Percentiles rank a stretch among this genome's conserved stretches.
These are phyloP conservation scores for Solanum pennellii DNA, from an alignment of 257 asterid species.

Conservation along the genomic window DNA sequence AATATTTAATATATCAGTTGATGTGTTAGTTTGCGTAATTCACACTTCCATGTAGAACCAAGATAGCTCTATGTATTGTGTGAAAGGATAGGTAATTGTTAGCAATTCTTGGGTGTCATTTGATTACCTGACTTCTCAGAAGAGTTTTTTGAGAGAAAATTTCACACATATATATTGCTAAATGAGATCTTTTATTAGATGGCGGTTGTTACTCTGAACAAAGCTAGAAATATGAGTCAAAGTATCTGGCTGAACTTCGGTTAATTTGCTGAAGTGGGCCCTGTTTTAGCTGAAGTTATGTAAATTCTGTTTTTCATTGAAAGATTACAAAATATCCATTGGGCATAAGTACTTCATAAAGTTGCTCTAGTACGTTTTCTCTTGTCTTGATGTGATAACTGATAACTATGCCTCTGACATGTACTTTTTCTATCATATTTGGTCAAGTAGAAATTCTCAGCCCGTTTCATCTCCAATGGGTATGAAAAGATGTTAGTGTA, in stretches of 20 bases:
- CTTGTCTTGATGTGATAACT: background rate
- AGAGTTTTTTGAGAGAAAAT: background rate
- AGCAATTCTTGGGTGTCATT: background rate
- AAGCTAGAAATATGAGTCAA: background rate
- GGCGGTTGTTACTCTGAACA: background rate
- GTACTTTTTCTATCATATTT: background rate
- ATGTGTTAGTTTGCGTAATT: background rate
- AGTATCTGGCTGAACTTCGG: background rate
- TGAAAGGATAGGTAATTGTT: background rate
- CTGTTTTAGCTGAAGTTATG: background rate
- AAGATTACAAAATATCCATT: background rate
- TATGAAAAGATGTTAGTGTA: background rate
- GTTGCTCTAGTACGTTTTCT: background rate
- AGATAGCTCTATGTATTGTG: background rate
- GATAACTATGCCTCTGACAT: background rate
- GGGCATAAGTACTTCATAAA: background rate
- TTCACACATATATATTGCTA: background rate
- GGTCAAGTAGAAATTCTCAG: background rate
- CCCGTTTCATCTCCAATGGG: background rate
- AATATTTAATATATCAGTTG: background rate
- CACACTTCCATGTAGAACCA: background rate
- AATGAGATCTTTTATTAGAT: background rate
- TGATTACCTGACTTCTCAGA: background rate
- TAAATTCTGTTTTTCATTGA: background rate
- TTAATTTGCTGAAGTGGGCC: background rate